A percentile compares a stretch with the other conserved stretches of the same genome.
phyloP scores from a whole-genome alignment of 2,329 filamentous ascomycete genomes.

The Aspergillus novofumigatus region DNA sequence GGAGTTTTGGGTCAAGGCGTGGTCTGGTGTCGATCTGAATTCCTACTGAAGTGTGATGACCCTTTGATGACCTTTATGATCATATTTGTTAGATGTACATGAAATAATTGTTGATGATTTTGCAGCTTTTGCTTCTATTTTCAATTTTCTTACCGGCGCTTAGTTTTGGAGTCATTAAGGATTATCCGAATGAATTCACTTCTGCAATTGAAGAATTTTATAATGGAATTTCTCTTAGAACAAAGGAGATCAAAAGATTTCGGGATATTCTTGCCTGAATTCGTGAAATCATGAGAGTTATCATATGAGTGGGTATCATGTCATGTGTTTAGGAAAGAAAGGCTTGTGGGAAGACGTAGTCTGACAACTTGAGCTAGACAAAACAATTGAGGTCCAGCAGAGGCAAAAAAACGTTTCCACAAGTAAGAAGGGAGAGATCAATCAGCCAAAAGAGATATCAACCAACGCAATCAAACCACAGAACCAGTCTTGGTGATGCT shows the following conservation, averaged over 20 bases:
- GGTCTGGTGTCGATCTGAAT: slow-evolving; percentile 22
- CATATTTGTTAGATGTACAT: slow-evolving; percentile 37
- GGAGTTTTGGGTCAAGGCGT: slow-evolving; percentile 25
- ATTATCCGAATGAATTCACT: background rate
- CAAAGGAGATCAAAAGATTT: background rate
- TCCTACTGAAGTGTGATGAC: slow-evolving; percentile 26
- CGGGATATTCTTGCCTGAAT: background rate
- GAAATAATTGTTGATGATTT: slow-evolving; percentile 34
- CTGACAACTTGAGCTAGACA: background rate
- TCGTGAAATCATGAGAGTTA: background rate
- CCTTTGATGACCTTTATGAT: slow-evolving; percentile 36
- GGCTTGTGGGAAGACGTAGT: background rate
- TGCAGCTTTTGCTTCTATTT: slow-evolving; percentile 19
- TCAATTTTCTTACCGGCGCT: slow-evolving; percentile 13
- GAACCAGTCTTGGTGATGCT: background rate
- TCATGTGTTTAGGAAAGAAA: background rate
- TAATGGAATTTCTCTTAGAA: background rate
- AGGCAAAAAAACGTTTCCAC: background rate
- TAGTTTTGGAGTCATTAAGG: slow-evolving; percentile 15
- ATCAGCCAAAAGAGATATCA: background rate
- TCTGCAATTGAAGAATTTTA: background rate
- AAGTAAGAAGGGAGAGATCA: background rate
- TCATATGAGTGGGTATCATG: slow-evolving; percentile 21
- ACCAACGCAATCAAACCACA: background rate
- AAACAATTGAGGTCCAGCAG: background rate